Base-by-base conservation (phyloP, 2,329 filamentous ascomycete genomes). In the Diaporthe sp. region DNA sequence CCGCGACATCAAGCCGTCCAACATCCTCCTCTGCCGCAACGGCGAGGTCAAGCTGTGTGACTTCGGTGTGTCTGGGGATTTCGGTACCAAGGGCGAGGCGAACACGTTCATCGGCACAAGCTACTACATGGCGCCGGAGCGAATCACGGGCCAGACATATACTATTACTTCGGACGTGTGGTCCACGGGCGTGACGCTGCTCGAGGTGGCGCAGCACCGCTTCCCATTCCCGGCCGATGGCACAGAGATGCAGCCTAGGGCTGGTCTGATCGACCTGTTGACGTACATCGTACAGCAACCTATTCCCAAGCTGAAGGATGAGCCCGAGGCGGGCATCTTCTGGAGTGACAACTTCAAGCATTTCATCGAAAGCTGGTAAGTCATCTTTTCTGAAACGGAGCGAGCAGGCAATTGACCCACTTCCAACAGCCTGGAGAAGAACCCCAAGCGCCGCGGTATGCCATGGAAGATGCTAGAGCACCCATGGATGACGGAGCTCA, bases 381-480 rank as follows among this genome's bases (percentile, higher is more conserved):
- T 92, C 13, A 8, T 25, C n/a, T 39, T 5, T 2, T 42, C 17
- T 57, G 31, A 37, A 55, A 61, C 19, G 28, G 61, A 22, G 7
- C 4, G 46, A 53, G 15, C 58, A 44, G 61, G 9, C 55, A 46
- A 68, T 75, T 79, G 46, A 79, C 79, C 37, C 76, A 67, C 4
- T 25, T 46, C 25, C 8, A 79, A 73, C 78, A 98, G 97, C 86
- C 90, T 99, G 75, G 97, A 99, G 85, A 99, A 99, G 86, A 95
- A 98, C 80, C 93, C 95, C 28, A 90, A 90, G 75, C 92, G 96
- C 81, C 90, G 97, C 83, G 97, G 96, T 42, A 98, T 94, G 76
- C 97, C 97, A 17, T 99, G 97, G 97, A 94, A 96, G 81, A 99
- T 99, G 96, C 91, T 98, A 78, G 97, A 99, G 83, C 97, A 99